Evolutionary conservation across 1,284 basidiomycete species (phyloP).

Genomic region (Sanghuangporus weigelae): DNA sequence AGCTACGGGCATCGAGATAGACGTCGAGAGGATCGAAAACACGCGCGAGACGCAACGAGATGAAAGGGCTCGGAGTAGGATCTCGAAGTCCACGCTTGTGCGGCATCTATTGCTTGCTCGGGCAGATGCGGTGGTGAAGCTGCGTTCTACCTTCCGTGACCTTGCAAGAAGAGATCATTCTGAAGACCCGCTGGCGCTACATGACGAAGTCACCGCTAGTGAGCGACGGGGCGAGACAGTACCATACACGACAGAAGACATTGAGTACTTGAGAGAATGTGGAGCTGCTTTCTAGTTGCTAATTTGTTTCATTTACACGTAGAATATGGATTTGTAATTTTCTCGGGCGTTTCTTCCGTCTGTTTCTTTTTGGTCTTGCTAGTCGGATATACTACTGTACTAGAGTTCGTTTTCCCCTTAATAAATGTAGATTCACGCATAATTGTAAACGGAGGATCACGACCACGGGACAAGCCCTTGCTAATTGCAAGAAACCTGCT

Average conservation of each 20-base stretch:
- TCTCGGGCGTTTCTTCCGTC: background rate
- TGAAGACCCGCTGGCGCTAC: background rate
- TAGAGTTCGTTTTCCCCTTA: background rate
- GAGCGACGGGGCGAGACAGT: background rate
- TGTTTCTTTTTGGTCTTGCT: background rate
- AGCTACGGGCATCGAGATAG: background rate
- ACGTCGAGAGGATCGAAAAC: background rate
- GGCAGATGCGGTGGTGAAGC: background rate
- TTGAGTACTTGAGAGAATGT: background rate
- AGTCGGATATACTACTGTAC: background rate
- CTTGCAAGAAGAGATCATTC: background rate
- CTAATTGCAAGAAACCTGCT: constrained; percentile 43
- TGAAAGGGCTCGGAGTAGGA: background rate
- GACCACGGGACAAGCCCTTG: constrained; percentile 70
- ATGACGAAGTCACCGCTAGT: background rate
- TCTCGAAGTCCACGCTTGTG: background rate
- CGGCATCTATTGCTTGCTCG: constrained; percentile 1
- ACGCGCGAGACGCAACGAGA: background rate
- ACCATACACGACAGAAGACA: background rate
- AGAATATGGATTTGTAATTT: background rate
- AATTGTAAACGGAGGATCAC: constrained; percentile 26
- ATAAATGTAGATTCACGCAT: too few relatives aligned
- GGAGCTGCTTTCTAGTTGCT: background rate
- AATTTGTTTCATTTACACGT: background rate
- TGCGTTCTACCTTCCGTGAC: background rate